These are phyloP conservation scores for Russula dissimulans DNA, from an alignment of 768 basidiomycete genomes.

Conservation along the genomic window DNA sequence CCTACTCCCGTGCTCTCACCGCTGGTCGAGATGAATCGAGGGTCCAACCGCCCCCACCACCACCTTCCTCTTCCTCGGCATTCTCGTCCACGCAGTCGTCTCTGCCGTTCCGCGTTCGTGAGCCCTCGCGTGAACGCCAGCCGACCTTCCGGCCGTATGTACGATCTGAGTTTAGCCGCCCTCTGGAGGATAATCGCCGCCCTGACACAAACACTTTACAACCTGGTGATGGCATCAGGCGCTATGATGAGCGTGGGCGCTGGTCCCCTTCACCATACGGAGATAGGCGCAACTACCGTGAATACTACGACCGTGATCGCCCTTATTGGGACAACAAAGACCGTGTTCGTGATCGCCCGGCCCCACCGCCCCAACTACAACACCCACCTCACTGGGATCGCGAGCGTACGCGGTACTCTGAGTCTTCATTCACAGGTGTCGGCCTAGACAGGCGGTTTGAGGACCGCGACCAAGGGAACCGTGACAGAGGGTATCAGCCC, in stretches of 20 bases:
- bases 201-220: conserved; percentile 1
- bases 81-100: conserved; percentile 3
- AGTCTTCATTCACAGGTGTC: not conserved
- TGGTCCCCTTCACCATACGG: conserved; percentile 5
- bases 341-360: conserved; percentile 4
- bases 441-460: conserved; percentile 7
- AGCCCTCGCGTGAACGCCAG: conserved; percentile 13
- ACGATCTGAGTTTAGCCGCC: conserved; percentile 18
- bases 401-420: conserved; percentile 10
- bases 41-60: conserved; percentile 1
- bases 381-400: conserved; percentile 6
- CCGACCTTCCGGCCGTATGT: conserved; percentile 12
- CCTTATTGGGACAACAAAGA: conserved; percentile 7
- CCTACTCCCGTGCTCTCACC: conserved; percentile 3
- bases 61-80: not conserved
- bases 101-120: conserved; percentile 6
- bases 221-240: conserved; percentile 1
- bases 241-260: conserved; percentile 10
- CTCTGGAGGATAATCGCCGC: conserved; percentile 13
- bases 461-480: conserved; percentile 10
- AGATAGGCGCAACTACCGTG: conserved; percentile 10
- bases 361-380: not conserved
- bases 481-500: conserved; percentile 6
- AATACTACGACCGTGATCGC: conserved; percentile 15
- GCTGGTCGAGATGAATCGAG: conserved; percentile 6